Percentiles rank a stretch among this genome's conserved stretches.
Conservation (phyloP, 2,329 filamentous ascomycete genomes). For the Penicillium sp. region DNA sequence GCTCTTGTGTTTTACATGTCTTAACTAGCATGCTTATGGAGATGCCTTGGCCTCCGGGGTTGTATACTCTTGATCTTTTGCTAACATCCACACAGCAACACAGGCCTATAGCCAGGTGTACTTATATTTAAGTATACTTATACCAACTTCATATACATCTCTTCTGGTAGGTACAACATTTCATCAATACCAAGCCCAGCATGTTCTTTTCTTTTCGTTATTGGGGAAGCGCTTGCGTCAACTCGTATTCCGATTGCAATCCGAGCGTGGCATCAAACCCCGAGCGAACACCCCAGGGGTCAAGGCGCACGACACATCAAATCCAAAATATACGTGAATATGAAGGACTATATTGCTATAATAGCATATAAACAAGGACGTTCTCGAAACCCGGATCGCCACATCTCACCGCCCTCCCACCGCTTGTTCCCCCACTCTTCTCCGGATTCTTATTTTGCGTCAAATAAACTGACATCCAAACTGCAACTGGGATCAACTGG, state of each 20-base stretch:
- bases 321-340: neutral
- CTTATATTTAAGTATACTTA: neutral
- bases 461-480: neutral
- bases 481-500: neutral
- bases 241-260: conserved; percentile 17
- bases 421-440: conserved; percentile 16
- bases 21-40: neutral
- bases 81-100: neutral
- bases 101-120: neutral
- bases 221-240: conserved; percentile 5
- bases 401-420: conserved; percentile 17
- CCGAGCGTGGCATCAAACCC: conserved; percentile 9
- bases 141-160: neutral
- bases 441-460: neutral
- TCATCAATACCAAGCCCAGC: neutral
- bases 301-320: conserved; percentile 1
- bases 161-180: conserved; percentile 1
- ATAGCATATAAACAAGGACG: neutral
- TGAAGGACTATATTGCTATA: neutral
- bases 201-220: neutral
- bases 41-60: neutral
- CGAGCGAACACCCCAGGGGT: neutral
- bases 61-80: neutral
- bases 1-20: neutral
- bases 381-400: conserved; percentile 8